A percentile compares a stretch with the other conserved stretches of the same genome.
Conservation (phyloP, 2,329 filamentous ascomycete species). For the Phyllosticta citrichinensis region DNA sequence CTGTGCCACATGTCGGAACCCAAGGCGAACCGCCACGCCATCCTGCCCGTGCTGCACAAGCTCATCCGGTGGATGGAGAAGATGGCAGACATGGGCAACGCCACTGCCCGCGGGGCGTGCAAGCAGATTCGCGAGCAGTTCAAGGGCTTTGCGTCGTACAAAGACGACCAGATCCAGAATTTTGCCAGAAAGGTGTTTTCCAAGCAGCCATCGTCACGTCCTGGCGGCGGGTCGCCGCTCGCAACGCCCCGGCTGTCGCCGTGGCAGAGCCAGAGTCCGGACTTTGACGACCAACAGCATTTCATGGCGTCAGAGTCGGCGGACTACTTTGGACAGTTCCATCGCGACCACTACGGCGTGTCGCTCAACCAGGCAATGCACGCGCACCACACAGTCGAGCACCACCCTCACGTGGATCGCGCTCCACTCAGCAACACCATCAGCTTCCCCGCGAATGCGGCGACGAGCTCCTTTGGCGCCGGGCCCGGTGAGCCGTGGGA, state of each 20-base stretch:
- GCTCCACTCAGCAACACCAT: too few relatives aligned
- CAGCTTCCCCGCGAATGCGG: too few relatives aligned
- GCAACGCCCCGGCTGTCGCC: neutral
- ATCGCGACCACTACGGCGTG: neutral
- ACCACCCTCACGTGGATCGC: too few relatives aligned
- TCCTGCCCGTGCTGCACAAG: conserved; percentile 21
- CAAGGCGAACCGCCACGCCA: conserved; percentile 11
- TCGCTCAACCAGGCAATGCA: neutral
- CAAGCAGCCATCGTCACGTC: neutral
- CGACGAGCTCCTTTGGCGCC: neutral
- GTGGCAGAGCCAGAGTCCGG: neutral
- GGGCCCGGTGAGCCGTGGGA: neutral
- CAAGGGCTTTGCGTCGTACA: neutral
- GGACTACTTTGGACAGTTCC: neutral
- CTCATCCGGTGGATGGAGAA: conserved; percentile 24
- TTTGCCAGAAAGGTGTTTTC: neutral
- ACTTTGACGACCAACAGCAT: too few relatives aligned
- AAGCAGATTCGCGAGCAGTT: conserved; percentile 1
- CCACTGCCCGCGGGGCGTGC: neutral
- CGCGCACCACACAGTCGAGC: neutral
- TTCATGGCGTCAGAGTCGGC: neutral
- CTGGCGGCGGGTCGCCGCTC: neutral
- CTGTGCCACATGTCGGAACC: conserved; percentile 17
- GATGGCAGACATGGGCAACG: conserved; percentile 17
- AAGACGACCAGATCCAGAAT: neutral